Evolutionary conservation across 1,284 basidiomycete genomes (phyloP), one percentile per base, ranked within the genome.

Genomic region (Moesziomyces antarcticus): DNA sequence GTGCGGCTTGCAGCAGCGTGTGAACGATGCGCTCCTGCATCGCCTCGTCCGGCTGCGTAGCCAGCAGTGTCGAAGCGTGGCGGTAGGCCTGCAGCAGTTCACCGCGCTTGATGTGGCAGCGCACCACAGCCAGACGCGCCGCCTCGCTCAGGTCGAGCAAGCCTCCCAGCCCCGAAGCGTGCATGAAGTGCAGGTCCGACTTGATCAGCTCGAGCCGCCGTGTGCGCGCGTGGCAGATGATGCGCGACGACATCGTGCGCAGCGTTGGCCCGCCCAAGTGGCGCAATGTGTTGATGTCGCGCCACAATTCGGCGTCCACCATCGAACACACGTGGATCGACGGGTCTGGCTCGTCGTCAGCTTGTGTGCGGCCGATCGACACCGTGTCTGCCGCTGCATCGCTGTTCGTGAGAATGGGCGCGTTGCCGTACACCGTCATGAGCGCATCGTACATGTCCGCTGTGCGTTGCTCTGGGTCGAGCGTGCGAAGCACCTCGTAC

Each of bases 401-500:
- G 20, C 33, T 25, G 5, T 21, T 18, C 9, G 25, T n/a, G 40
- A 8, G 16, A 37, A 48, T 40, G 18, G 61, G 22, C 24, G 49
- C 63, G 22, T 65, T 56, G 48, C 62, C 69, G 30, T 57, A 69
- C 42, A 61, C 51, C 1, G 33, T 42, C 56, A 78, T 61, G 18
- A 78, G 62, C 10, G 54, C 41, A 37, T 74, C 56, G 62, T 77
- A 75, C 75, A 79, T 79, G 8, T 35, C 33, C 11, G 50, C 22
- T 4, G 63, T 59, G 10, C 77, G 40, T 21, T 74, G 65, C 5
- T 25, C 43, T 1, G 42, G 10, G 3, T 75, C 69, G 1, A 79
- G 48, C 18, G 50, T 53, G 37, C 27, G 24, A 7, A 78, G 46
- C 25, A 73, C 22, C 24, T 73, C 65, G 44, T 65, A 64, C 3